Base-by-base conservation (phyloP, 495 filamentous ascomycete species). In the Elaphomyces granulatus region DNA sequence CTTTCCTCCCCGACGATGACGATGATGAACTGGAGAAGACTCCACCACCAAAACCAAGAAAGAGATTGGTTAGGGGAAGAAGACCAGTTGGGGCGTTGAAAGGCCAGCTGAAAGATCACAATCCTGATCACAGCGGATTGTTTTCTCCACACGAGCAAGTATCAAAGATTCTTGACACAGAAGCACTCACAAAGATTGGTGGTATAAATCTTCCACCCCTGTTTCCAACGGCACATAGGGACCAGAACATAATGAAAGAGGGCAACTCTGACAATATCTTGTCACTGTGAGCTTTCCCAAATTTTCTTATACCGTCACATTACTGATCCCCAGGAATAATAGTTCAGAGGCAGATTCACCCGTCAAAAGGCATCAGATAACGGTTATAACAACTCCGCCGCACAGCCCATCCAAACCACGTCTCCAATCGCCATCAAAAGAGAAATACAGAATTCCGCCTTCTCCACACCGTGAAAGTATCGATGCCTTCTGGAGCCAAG, bases 401-500 rank as follows among this genome's bases (percentile, higher is more conserved):
- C 34, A 52, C 17, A 72, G 61, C 37, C 68, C 71, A 20, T 52
- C 59, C 0, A 70, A 64, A 41, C 39, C 43, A 7, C 45, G 45
- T 8, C 55, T 75, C 8, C 53, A 52, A 12, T 78, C 75, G 1
- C 75, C 76, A 3, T 63, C 60, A 0, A 77, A 75, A 45, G 47
- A 54, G n/a, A 63, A 52, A 32, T 34, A 36, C 15, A 46, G 55
- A 1, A 69, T 78, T 20, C 74, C 74, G 21, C 60, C 66, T 2
- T 67, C 68, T 2, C 70, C 72, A 0, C 71, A 82, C 50, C 72
- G 77, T 33, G 77, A 78, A 32, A 80, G 69, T 38, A 68, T 75
- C 18, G 85, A 90, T 48, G 71, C 72, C 9, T 93, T 94, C 58
- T 94, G 87, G 87, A 71, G 67, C 40, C 72, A 78, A 43, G 79